phyloP scores from a whole-genome alignment of 2,329 filamentous ascomycete genomes.

The Cladobotryum protrusum region DNA sequence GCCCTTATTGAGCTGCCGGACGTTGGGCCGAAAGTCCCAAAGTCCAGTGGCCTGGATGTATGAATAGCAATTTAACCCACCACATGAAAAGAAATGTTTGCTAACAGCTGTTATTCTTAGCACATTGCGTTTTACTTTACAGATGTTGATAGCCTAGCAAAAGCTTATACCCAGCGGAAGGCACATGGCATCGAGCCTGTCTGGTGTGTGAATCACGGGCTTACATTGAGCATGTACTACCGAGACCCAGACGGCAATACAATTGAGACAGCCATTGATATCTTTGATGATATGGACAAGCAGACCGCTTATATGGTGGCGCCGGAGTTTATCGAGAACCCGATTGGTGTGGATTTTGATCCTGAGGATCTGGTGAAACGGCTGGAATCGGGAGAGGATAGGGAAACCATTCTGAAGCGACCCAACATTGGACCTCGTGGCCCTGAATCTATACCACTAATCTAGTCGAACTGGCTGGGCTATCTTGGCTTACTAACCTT shows the following conservation, averaged over 20 bases:
- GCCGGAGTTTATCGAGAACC: conserved; percentile 33
- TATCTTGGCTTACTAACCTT: too few species aligned
- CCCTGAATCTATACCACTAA: too few species aligned
- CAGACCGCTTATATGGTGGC: conserved; percentile 33
- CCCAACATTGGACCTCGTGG: conserved; percentile 10
- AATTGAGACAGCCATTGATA: conserved; percentile 42
- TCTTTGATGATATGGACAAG: conserved; percentile 32
- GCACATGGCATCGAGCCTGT: conserved; percentile 30
- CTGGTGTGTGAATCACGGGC: conserved; percentile 43
- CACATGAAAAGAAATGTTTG: too few species aligned
- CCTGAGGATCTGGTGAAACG: conserved; percentile 7
- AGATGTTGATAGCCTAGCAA: not conserved
- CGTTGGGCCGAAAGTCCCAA: too few species aligned
- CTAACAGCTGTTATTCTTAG: too few species aligned
- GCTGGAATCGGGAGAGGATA: conserved; percentile 5
- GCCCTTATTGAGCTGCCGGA: too few species aligned
- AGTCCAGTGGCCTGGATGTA: too few species aligned
- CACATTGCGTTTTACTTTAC: too few species aligned
- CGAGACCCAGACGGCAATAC: conserved; percentile 42
- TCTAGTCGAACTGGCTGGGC: too few species aligned
- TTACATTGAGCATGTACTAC: conserved; percentile 43
- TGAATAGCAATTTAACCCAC: too few species aligned
- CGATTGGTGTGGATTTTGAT: conserved; percentile 17
- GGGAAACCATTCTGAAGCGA: conserved; percentile 6
- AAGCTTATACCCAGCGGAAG: conserved; percentile 16